These are phyloP conservation scores for Solanum phureja DNA, from an alignment of 257 asterid species.

Conservation along the genomic window DNA sequence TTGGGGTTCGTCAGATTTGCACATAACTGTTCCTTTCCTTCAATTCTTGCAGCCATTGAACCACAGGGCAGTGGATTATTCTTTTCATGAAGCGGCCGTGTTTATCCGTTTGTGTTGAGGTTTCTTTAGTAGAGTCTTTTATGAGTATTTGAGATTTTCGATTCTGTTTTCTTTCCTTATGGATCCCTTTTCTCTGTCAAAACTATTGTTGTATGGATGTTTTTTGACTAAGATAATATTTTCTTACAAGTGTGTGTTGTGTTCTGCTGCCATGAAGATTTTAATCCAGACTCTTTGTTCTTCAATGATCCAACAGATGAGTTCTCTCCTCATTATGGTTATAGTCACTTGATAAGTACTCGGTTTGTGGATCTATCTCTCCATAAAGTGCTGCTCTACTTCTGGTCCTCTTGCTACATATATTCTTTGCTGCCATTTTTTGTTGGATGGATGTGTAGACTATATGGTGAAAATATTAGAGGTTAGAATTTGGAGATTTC, in stretches of 20 bases:
- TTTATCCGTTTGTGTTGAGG: not conserved
- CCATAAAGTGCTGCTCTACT: not conserved
- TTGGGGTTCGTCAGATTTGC: not conserved
- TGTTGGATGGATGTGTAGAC: not conserved
- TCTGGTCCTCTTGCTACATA: not conserved
- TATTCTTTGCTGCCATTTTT: not conserved
- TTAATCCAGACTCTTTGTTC: not conserved
- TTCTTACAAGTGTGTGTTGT: not conserved
- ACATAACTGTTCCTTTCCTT: not conserved
- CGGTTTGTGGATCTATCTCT: not conserved
- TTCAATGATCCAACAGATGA: not conserved
- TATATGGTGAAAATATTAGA: not conserved
- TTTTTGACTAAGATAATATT: not conserved
- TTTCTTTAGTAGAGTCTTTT: not conserved
- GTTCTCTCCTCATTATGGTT: not conserved
- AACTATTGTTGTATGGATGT: not conserved
- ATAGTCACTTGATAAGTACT: not conserved
- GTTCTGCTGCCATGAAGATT: not conserved
- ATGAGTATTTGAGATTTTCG: not conserved
- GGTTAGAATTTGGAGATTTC: not conserved
- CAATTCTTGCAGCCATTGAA: not conserved
- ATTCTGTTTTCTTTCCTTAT: not conserved
- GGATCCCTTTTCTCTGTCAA: not conserved
- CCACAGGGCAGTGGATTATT: not conserved
- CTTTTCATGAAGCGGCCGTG: not conserved